A percentile compares a stretch with the other conserved stretches of the same genome.
Evolutionary conservation across 2,329 filamentous ascomycete species (phyloP).

Genomic region (Aschersonia sp.): DNA sequence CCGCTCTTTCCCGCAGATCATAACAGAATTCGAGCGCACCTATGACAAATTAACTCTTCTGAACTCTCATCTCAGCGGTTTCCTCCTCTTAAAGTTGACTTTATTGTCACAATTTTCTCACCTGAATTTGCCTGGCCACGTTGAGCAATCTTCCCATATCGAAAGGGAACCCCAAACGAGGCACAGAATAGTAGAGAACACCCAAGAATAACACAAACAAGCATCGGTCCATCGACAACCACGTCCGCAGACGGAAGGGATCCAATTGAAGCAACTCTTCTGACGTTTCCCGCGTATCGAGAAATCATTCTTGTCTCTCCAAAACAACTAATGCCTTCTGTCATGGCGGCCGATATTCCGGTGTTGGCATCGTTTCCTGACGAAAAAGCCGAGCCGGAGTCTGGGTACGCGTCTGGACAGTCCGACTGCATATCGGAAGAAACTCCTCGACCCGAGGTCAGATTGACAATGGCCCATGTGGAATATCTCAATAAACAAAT

Average conservation of each 20-base stretch:
- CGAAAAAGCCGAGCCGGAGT: conserved; percentile 46
- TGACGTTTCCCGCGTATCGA: neutral
- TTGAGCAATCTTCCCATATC: neutral
- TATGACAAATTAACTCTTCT: no score
- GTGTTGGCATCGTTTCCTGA: conserved; percentile 21
- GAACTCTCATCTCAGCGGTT: no score
- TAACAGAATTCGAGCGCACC: neutral
- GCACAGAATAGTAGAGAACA: no score
- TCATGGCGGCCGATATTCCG: conserved; percentile 23
- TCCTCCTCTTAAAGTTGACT: no score
- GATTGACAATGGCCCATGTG: conserved; percentile 78
- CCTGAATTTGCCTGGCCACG: no score
- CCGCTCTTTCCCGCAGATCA: neutral
- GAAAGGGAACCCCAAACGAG: no score
- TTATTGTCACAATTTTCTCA: no score
- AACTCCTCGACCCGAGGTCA: conserved; percentile 52
- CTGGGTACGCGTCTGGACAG: conserved; percentile 61
- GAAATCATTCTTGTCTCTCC: neutral
- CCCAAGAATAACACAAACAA: neutral
- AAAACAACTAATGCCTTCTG: neutral
- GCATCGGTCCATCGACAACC: neutral
- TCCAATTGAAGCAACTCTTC: neutral
- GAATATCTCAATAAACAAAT: conserved; percentile 84
- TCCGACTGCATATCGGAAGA: conserved; percentile 23
- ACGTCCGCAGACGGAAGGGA: neutral